Evolutionary conservation across 2,329 filamentous ascomycete genomes (phyloP), one percentile per base, ranked within the genome.

Genomic region (Diaporthe capsici): DNA sequence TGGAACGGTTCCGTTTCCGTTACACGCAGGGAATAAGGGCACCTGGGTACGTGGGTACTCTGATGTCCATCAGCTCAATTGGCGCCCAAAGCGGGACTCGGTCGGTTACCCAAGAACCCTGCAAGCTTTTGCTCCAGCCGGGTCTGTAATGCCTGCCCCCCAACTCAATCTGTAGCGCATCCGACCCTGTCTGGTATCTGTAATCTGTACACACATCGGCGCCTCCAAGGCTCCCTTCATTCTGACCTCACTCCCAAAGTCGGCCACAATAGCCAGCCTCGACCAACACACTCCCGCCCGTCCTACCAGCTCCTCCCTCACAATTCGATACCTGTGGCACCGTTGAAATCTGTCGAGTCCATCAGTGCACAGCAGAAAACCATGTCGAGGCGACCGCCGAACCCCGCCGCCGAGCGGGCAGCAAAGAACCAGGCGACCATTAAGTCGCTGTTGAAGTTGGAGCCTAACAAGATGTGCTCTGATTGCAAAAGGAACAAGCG

Each of bases 401-500:
- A 95, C 86, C 92, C 94, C 82, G 92, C 92, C 79, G 94, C 95
- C 79, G 95, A 98, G 86, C 93, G 95, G 85, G 94, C 95, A 81
- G 96, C 96, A 82, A 94, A 97, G 86, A 99, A 99, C 87, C 93
- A 95, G 84, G 92, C 93, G 84, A 97, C 95, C 60, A 95, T 99
- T 85, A 98, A 98, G 89, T 95, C 91, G 83, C 91, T 99, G 80
- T 89, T 98, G 84, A 99, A 98, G 87, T 88, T 99, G 80, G 96
- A 98, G 83, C 88, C 92, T 78, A 99, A 99, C 88, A 99, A 99
- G 88, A 92, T 94, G 83, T 99, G 97, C 89, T 95, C 96, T 77
- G 97, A 99, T 85, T 99, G 97, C 91, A 99, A 99, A 89, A 93
- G 94, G 84, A 99, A 98, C 89, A 99, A 98, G 86, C 97, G 96